phyloP scores from a whole-genome alignment of 1,284 basidiomycete genomes.

The Melampsora americana region DNA sequence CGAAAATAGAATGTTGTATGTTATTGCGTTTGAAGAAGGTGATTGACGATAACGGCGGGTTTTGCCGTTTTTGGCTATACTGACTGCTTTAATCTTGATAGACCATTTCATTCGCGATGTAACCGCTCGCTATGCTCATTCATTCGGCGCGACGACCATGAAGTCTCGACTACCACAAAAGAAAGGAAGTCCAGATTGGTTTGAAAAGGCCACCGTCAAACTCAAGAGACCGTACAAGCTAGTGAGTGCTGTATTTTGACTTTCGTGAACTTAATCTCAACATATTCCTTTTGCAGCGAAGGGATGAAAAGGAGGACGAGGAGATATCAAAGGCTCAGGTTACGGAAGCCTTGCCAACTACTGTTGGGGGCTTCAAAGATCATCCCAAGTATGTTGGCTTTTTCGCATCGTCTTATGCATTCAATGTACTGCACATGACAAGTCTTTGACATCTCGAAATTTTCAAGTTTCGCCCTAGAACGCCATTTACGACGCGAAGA shows the following conservation, averaged over 20 bases:
- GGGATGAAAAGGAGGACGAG: slow-evolving; percentile 91
- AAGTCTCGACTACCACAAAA: slow-evolving; percentile 47
- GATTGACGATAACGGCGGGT: background rate
- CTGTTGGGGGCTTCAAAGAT: slow-evolving; percentile 87
- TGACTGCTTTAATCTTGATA: background rate
- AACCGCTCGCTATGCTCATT: slow-evolving; percentile 33
- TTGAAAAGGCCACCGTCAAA: slow-evolving; percentile 59
- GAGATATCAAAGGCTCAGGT: slow-evolving; percentile 75
- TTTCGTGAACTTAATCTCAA: background rate
- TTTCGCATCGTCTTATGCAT: background rate
- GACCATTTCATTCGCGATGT: slow-evolving; percentile 37
- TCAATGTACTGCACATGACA: no score
- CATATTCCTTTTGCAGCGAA: slow-evolving; percentile 59
- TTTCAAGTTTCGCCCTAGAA: slow-evolving; percentile 67
- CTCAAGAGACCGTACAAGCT: slow-evolving; percentile 73
- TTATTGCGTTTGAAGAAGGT: slow-evolving; percentile 82
- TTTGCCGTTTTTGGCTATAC: background rate
- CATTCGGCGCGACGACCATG: slow-evolving; percentile 68
- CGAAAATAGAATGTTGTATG: slow-evolving; percentile 87
- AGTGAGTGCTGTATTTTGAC: slow-evolving; percentile 58
- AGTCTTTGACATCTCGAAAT: background rate
- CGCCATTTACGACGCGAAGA: slow-evolving; percentile 86
- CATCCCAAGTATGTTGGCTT: slow-evolving; percentile 65
- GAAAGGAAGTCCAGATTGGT: slow-evolving; percentile 47
- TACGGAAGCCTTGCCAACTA: slow-evolving; percentile 90